Evolutionary conservation across 169 alveolate genomes (phyloP).

Genomic region (Plasmodium sp.): DNA sequence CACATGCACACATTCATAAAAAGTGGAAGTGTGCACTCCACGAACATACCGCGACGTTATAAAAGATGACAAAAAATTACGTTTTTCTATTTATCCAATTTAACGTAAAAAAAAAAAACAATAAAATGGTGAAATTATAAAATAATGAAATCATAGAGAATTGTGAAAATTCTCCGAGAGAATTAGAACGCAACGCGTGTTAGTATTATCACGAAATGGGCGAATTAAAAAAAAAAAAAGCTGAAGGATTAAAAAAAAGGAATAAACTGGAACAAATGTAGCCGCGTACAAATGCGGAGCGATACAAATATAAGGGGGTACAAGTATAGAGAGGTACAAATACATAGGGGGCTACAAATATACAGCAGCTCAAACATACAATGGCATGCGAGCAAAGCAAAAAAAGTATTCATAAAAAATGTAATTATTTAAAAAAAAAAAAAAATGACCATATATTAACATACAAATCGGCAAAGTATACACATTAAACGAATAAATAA

Average conservation of each 20-base stretch:
- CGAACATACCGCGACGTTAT: not conserved
- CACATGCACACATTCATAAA: not conserved
- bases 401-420: not conserved
- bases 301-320: not conserved
- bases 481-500: not conserved
- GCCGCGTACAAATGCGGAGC: not conserved
- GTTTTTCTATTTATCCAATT: not conserved
- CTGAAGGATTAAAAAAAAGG: not conserved
- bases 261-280: not conserved
- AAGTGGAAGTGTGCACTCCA: not conserved
- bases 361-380: not conserved
- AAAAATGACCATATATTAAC: not conserved
- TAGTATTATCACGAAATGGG: not conserved
- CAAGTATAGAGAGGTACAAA: not conserved
- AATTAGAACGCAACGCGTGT: not conserved
- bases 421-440: not conserved
- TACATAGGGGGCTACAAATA: not conserved
- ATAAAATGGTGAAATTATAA: not conserved
- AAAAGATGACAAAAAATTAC: not conserved
- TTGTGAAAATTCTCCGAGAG: not conserved
- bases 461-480: not conserved
- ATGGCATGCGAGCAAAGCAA: not conserved
- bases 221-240: not conserved
- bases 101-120: not conserved
- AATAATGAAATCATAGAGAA: not conserved